Evolutionary conservation across 495 filamentous ascomycete species (phyloP).

Genomic region (Melanomma pulvis-pyrius): DNA sequence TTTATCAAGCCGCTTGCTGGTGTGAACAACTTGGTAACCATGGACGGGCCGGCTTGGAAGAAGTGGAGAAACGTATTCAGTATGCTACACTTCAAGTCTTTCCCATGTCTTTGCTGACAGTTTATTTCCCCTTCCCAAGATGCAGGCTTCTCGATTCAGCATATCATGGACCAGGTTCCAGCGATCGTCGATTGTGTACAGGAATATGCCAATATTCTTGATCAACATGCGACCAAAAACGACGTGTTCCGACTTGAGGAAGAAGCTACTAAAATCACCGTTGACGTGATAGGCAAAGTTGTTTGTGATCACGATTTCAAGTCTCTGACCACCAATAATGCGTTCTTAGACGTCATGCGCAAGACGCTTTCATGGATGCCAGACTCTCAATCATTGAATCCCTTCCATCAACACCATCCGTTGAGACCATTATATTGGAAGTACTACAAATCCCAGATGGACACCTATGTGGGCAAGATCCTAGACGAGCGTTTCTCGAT

Average conservation of each 20-base stretch:
- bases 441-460: conserved; percentile 27
- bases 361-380: conserved; percentile 25
- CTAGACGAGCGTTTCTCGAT: conserved; percentile 29
- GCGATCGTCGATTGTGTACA: conserved; percentile 43
- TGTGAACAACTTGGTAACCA: background rate
- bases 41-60: conserved; percentile 43
- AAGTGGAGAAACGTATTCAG: conserved; percentile 46
- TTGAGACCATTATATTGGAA: conserved; percentile 8
- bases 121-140: too few species aligned
- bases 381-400: conserved; percentile 23
- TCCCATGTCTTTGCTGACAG: too few species aligned
- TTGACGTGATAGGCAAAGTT: conserved; percentile 47
- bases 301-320: conserved; percentile 30
- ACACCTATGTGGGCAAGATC: conserved; percentile 28
- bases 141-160: conserved; percentile 33
- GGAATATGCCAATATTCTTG: conserved; percentile 40
- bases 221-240: conserved; percentile 33
- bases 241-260: conserved; percentile 46
- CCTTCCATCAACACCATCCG: conserved; percentile 27
- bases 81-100: too few species aligned
- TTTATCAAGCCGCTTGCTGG: conserved; percentile 1
- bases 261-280: conserved; percentile 40
- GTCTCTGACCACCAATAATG: conserved; percentile 15
- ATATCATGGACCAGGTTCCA: conserved; percentile 45
- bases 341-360: conserved; percentile 15